Base-by-base conservation (phyloP, 352 stramenopile genomes). In the Globisporangium carolinianum region DNA sequence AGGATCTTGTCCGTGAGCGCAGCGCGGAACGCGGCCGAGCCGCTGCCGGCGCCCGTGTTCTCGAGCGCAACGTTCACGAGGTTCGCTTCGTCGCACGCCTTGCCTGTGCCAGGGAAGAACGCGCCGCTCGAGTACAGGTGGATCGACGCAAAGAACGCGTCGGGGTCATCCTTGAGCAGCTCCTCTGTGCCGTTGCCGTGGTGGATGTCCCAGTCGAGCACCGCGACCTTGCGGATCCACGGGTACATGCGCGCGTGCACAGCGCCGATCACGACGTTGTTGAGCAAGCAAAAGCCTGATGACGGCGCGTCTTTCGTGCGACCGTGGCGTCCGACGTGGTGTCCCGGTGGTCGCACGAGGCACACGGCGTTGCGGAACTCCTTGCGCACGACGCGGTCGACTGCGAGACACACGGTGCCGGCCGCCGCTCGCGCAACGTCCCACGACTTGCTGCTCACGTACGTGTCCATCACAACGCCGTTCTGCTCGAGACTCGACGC, bases 181-280 rank as follows among this genome's bases (percentile, higher is more conserved):
- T 95, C 86, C 49, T 99, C 96, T 4, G 97, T 99, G 42, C 97
- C 97, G 75, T 99, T 99, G 39, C 97, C 89, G 63, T 99, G 97
- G 66, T 99, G 97, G 32, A 99, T 98, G 68, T 99, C 97, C 87
- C 98, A 99, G 71, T 99, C 97, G 35, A 99, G 79, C 56, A 99
- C 97, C 1, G 95, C 96, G 39, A 99, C 76, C 58, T 97, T 96
- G 39, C 83, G 77, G 51, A 99, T 96, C 75, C 75, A 89, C 24
- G 82, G 83, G 58, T 77, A 95, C 56, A 93, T 86, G 41, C 94
- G 79, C n/a, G 97, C 97, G 65, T 99, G 98, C 11, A 96, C 95
- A n/a, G 96, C 97, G 35, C 88, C 97, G 63, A 99, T 98, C 46
- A 97, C 96, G 37, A 99, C 95, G 67, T 99, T 99, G 75, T 99